These are phyloP conservation scores for Rhizophagus sp. DNA, from an alignment of 192 early-diverging fungal species.

Conservation along the genomic window DNA sequence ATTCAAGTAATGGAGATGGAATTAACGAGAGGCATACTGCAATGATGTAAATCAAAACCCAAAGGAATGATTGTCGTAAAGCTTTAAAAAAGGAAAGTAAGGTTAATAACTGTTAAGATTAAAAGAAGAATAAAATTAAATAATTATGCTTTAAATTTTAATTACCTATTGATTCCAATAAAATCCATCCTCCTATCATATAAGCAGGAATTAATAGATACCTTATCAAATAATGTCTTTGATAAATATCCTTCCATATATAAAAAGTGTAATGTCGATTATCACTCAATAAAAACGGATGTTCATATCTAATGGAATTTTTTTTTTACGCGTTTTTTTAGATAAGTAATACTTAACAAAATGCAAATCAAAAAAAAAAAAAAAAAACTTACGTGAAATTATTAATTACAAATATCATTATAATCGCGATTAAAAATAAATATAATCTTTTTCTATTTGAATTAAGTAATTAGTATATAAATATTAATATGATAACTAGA, in stretches of 20 bases:
- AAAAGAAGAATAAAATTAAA: neutral
- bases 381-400: conserved; percentile 52
- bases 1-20: conserved; percentile 92
- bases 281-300: conserved; percentile 92
- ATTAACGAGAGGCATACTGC: conserved; percentile 69
- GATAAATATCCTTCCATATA: conserved; percentile 83
- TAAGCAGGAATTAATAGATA: conserved; percentile 74
- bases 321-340: neutral
- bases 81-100: conserved; percentile 22
- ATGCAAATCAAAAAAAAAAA: neutral
- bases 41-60: conserved; percentile 52
- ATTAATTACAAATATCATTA: conserved; percentile 47
- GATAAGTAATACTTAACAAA: too few species aligned
- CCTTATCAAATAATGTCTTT: conserved; percentile 47
- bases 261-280: conserved; percentile 98
- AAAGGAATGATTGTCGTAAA: conserved; percentile 49
- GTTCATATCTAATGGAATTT: conserved; percentile 63
- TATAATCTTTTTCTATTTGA: neutral
- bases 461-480: too few species aligned
- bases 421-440: neutral
- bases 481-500: too few species aligned
- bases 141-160: neutral
- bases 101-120: too few species aligned
- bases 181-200: conserved; percentile 45
- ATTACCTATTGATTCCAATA: conserved; percentile 50